These are phyloP conservation scores for Phenoliferia sp. DNA, from an alignment of 1,284 basidiomycete genomes.

Conservation along the genomic window DNA sequence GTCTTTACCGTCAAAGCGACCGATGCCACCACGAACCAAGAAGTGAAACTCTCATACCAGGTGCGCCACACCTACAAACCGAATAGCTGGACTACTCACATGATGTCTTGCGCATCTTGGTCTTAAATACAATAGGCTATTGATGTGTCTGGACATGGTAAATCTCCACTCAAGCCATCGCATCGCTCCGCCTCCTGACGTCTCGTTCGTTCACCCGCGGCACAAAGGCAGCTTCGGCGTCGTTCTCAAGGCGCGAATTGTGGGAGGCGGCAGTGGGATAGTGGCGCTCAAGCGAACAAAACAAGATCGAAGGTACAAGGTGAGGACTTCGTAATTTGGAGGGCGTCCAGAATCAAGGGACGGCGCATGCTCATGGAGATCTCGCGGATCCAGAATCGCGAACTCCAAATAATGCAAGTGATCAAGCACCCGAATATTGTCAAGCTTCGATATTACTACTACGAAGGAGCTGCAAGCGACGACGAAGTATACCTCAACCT, in stretches of 20 bases:
- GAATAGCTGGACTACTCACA: too few species aligned
- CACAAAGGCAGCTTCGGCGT: conserved; percentile 19
- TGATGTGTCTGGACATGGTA: too few species aligned
- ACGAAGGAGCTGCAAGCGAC: conserved; percentile 72
- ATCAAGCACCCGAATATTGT: conserved; percentile 59
- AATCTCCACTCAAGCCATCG: too few species aligned
- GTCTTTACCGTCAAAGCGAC: conserved; percentile 7
- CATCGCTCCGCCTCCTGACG: not conserved
- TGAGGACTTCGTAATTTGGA: conserved; percentile 43
- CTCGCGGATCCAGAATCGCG: conserved; percentile 70
- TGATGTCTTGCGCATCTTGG: too few species aligned
- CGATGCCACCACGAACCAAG: not conserved
- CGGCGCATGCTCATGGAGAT: not conserved
- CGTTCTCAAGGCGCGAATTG: conserved; percentile 7
- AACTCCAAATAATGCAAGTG: conserved; percentile 69
- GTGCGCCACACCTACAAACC: not conserved
- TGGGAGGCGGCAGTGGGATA: conserved; percentile 6
- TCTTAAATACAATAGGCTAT: too few species aligned
- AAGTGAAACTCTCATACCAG: conserved; percentile 3
- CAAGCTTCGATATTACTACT: conserved; percentile 94
- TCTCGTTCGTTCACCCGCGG: not conserved
- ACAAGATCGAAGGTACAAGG: conserved; percentile 99
- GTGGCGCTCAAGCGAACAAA: conserved; percentile 67
- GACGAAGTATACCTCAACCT: conserved; percentile 99
- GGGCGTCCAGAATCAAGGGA: not conserved